phyloP scores from a whole-genome alignment of 805 yeast species.

The Candida insectalens region DNA sequence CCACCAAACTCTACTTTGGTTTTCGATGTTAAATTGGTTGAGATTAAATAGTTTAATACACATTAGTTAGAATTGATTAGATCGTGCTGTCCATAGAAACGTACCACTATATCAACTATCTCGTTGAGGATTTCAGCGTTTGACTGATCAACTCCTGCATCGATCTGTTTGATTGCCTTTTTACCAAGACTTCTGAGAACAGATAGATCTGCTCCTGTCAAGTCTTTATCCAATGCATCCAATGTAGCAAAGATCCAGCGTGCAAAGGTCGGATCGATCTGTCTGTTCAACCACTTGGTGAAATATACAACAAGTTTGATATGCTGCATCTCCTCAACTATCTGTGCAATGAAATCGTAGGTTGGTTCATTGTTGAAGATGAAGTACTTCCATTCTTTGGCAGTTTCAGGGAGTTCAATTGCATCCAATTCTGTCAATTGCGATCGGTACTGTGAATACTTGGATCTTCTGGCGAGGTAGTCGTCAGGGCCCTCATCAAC shows the following conservation, averaged over 20 bases:
- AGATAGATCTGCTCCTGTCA: conserved; percentile 29
- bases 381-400: conserved; percentile 33
- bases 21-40: conserved; percentile 89
- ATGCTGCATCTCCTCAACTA: conserved; percentile 26
- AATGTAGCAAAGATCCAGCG: conserved; percentile 33
- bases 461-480: conserved; percentile 9
- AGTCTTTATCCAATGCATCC: conserved; percentile 27
- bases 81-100: conserved; percentile 18
- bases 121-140: conserved; percentile 9
- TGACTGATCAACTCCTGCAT: conserved; percentile 10
- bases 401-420: conserved; percentile 26
- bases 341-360: conserved; percentile 17
- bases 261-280: conserved; percentile 18
- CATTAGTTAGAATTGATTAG: not conserved
- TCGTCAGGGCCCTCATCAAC: conserved; percentile 8
- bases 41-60: conserved; percentile 50
- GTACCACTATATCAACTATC: conserved; percentile 13
- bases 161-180: conserved; percentile 21
- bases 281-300: conserved; percentile 31
- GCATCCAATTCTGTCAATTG: conserved; percentile 18
- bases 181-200: conserved; percentile 32
- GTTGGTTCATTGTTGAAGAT: conserved; percentile 27
- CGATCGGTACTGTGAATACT: conserved; percentile 12
- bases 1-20: conserved; percentile 97
- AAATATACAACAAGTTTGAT: conserved; percentile 31